Percentiles rank a stretch among this genome's conserved stretches.
Conservation (phyloP, 176 grass and related monocot genomes). For the Urochloa ruziziensis region DNA sequence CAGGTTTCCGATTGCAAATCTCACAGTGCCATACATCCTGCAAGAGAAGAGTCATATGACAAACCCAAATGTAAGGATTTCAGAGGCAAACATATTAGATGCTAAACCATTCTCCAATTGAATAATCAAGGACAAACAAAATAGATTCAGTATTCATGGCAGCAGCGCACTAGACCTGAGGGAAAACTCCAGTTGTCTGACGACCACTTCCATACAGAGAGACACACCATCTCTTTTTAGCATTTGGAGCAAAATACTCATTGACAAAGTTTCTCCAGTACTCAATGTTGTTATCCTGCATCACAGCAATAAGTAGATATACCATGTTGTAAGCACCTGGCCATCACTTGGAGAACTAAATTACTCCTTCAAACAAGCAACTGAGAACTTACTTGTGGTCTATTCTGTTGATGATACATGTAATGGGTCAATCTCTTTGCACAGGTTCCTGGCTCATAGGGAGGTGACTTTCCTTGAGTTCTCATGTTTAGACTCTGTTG, state of each 20-base stretch:
- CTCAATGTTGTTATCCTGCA: conserved; percentile 98
- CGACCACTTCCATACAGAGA: conserved; percentile 97
- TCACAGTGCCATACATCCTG: conserved; percentile 99
- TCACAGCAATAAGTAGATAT: not conserved
- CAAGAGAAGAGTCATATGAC: conserved; percentile 4
- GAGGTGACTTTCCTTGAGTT: conserved; percentile 50
- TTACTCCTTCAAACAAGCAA: conserved; percentile 10
- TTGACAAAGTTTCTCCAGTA: conserved; percentile 98
- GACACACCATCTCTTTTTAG: conserved; percentile 99
- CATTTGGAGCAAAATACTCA: conserved; percentile 89
- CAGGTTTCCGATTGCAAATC: conserved; percentile 93
- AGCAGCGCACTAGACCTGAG: conserved; percentile 56
- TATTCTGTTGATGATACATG: conserved; percentile 98
- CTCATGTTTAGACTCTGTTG: conserved; percentile 65
- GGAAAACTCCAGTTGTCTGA: conserved; percentile 98
- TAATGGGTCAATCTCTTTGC: conserved; percentile 93
- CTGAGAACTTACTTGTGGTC: conserved; percentile 56
- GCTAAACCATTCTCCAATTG: not conserved
- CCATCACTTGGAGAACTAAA: conserved; percentile 19
- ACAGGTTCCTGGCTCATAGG: conserved; percentile 96
- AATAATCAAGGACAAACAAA: not conserved
- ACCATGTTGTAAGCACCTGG: conserved; percentile 3
- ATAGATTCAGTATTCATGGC: not conserved
- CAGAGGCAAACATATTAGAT: conserved; percentile 4
- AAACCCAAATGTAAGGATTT: not conserved